Evolutionary conservation across 2,329 filamentous ascomycete genomes (phyloP), one percentile per base, ranked within the genome.

Genomic region (Stemphylium lycopersici): DNA sequence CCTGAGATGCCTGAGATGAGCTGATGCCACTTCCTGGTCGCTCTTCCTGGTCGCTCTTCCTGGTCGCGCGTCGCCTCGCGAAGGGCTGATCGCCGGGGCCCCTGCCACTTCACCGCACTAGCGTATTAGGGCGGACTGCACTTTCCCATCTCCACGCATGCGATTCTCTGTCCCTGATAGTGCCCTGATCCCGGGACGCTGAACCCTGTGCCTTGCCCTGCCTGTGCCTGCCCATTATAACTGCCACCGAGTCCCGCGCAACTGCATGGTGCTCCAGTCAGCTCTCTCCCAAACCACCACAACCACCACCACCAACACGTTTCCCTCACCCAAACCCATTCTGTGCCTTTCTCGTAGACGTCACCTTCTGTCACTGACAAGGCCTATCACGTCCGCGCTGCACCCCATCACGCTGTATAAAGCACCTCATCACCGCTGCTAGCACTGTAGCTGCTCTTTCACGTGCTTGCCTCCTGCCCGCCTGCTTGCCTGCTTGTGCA

Each of bases 171-270:
- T 55, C 52, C 52, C 52, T 55, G 52, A 51, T 51, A 61, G 47
- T 48, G 52, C 60, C 60, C 58, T 62, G 60, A 54, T 60, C 60
- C 60, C 47, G 55, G 60, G 45, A 31, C 37, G 11, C 13, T 16
- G 41, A 51, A 41, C 55, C 55, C 52, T 56, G 57, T 38, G 55
- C 39, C 36, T 37, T 54, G 55, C 58, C 60, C 60, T 62, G 60
- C 50, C 33, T 57, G 57, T 57, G 48, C 55, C 62, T 62, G 55
- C 59, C 55, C 52, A 49, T 48, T 60, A 61, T 62, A 63, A 59
- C 56, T 61, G 55, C 29, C 42, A 50, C 49, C 52, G 55, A 54
- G 48, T 52, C 62, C 62, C 61, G 56, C 61, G 31, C 55, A 45
- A 22, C 38, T 47, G 53, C 47, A 43, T 52, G 44, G 33, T 60